These are phyloP conservation scores for Fusarium sp. DNA, from an alignment of 2,329 filamentous ascomycete species.

Conservation along the genomic window DNA sequence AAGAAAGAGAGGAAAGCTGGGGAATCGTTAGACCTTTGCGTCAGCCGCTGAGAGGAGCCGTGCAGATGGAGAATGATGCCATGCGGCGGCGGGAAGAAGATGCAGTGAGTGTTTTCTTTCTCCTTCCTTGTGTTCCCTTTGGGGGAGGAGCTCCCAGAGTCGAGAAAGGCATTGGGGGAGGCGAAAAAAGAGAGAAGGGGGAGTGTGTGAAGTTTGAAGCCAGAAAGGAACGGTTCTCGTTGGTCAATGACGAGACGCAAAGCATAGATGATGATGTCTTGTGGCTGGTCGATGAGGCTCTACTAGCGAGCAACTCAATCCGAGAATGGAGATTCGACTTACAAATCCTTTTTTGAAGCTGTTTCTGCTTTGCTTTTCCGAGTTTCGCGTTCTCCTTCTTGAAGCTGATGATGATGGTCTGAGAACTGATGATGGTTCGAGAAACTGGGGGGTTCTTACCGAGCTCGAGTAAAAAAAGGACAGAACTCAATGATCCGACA, in stretches of 20 bases:
- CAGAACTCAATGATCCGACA: constrained; percentile 37
- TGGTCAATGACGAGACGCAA: constrained; percentile 35
- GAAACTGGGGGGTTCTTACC: constrained; percentile 24
- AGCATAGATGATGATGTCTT: constrained; percentile 21
- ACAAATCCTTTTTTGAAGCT: constrained; percentile 15
- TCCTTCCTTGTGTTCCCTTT: not conserved
- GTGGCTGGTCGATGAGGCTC: constrained; percentile 31
- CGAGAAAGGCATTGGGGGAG: not conserved
- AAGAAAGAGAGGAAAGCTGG: constrained; percentile 35
- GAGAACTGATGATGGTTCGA: constrained; percentile 12
- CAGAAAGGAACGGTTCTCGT: constrained; percentile 15
- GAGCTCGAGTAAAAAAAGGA: constrained; percentile 30
- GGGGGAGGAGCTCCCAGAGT: not conserved
- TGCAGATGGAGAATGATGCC: constrained; percentile 5
- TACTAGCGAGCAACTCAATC: constrained; percentile 20
- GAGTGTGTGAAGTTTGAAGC: constrained; percentile 9
- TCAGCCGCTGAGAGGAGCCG: constrained; percentile 19
- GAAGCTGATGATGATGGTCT: constrained; percentile 24
- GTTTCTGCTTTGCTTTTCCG: not conserved
- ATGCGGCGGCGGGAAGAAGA: constrained; percentile 6
- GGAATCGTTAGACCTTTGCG: constrained; percentile 26
- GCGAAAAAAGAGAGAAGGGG: not conserved
- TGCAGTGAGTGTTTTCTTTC: constrained; percentile 6
- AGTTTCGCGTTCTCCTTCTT: constrained; percentile 9
- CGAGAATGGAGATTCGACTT: constrained; percentile 23